Evolutionary conservation across 768 basidiomycete genomes (phyloP), one percentile per base, ranked within the genome.

Genomic region (Terana coerulea): DNA sequence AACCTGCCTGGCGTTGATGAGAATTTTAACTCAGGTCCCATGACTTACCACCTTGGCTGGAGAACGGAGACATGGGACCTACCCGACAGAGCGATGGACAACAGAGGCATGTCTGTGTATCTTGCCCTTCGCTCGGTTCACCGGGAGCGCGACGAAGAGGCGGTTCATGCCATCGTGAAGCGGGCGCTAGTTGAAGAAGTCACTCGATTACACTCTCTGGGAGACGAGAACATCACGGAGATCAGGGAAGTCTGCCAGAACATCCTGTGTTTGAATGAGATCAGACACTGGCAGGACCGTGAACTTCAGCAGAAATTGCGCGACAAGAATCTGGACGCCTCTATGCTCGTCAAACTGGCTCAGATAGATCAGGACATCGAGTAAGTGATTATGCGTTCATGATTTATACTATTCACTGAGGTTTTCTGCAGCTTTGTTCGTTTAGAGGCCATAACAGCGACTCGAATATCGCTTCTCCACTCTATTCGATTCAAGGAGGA

Each of bases 11-110:
- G 70, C n/a, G 62, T 61, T 36, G 61, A 59, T 52, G 55, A 68
- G 41, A 25, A 60, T 59, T 35, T 62, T 54, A 48, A 62, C 55
- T 12, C 57, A 1, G 60, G 54, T 22, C 64, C 75, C 14, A 76
- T 89, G 72, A 79, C 73, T 29, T 94, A 92, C 66, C 78, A 83
- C 34, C 74, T 98, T 1, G 97, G 89, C 14, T 98, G 97, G 97
- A 78, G 95, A 40, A 95, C 94, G 0, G 91, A 88, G 54, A 86
- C 84, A 1, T 99, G 97, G 97, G 95, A 98, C 67, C 72, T 99
- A 22, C 95, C 95, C 1, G 80, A 88, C 43, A 72, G 74, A 0
- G 56, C 69, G 9, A 67, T 68, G 1, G 67, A 73, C 47, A 69
- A 69, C 21, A 71, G 81, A 8, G 81, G 80, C 21, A 74, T 78